These are phyloP conservation scores for Gnetum montanum DNA, from an alignment of 75 land plant genomes.

Conservation along the genomic window DNA sequence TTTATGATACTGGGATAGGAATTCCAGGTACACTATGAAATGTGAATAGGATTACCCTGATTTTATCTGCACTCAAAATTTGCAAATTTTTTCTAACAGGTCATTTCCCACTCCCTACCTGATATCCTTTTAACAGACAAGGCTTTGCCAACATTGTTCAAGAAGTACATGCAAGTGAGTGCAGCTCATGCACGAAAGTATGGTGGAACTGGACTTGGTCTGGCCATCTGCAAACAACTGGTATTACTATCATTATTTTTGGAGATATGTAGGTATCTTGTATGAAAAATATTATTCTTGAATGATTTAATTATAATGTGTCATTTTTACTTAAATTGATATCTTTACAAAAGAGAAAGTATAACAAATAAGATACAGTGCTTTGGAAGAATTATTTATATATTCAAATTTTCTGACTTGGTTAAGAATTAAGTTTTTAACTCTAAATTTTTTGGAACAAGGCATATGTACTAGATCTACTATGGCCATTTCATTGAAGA, in stretches of 20 bases:
- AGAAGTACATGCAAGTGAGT: conserved; percentile 82
- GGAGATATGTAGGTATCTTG: background rate
- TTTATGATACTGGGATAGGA: conserved; percentile 87
- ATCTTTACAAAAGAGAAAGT: background rate
- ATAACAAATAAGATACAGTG: too few species aligned
- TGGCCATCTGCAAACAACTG: conserved; percentile 92
- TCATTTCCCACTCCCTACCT: too few species aligned
- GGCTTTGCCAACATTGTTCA: conserved; percentile 64
- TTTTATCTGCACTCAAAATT: too few species aligned
- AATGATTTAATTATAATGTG: too few species aligned
- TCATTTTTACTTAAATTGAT: background rate
- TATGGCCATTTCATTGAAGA: too few species aligned
- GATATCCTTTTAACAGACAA: conserved; percentile 51
- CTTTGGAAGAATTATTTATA: too few species aligned
- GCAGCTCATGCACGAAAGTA: conserved; percentile 89
- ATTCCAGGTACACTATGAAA: conserved; percentile 64
- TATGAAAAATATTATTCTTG: background rate
- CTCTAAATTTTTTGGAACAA: too few species aligned
- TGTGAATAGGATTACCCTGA: too few species aligned
- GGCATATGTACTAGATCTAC: too few species aligned
- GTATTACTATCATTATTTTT: conserved; percentile 18
- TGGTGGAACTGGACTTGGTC: conserved; percentile 88
- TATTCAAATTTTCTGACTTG: too few species aligned
- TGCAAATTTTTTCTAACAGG: too few species aligned
- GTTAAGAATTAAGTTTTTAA: too few species aligned